phyloP scores from a whole-genome alignment of 2,329 filamentous ascomycete species.

The Parascedosporium putredinis region DNA sequence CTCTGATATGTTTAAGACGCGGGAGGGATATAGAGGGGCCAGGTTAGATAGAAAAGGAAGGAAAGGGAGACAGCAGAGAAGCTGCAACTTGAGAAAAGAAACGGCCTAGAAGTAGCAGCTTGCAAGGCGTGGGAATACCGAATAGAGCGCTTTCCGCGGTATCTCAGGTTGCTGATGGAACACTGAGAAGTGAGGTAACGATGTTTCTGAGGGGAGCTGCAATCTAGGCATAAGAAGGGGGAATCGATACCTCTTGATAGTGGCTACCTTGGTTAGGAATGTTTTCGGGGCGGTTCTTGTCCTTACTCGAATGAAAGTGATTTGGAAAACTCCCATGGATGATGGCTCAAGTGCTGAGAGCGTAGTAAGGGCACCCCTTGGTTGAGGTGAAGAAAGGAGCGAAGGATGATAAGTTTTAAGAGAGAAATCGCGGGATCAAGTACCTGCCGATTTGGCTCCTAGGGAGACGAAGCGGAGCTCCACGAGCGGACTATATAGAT shows the following conservation, averaged over 20 bases:
- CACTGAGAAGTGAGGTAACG: no score
- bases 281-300: neutral
- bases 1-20: neutral
- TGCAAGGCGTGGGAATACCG: neutral
- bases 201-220: neutral
- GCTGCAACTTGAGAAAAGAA: constrained; percentile 1
- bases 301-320: no score
- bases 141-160: no score
- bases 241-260: neutral
- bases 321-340: no score
- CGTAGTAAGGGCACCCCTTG: no score
- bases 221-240: neutral
- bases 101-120: neutral
- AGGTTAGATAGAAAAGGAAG: neutral
- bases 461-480: no score
- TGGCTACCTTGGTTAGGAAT: neutral
- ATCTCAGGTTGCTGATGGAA: no score
- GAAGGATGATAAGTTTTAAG: neutral
- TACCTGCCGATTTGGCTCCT: neutral
- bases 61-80: constrained; percentile 8
- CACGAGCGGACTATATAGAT: no score
- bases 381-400: neutral
- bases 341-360: no score
- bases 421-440: neutral
- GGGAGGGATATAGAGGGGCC: no score